Evolutionary conservation across 2,329 filamentous ascomycete genomes (phyloP), one percentile per base, ranked within the genome.

Genomic region (Cylindrodendrum hubeiense): DNA sequence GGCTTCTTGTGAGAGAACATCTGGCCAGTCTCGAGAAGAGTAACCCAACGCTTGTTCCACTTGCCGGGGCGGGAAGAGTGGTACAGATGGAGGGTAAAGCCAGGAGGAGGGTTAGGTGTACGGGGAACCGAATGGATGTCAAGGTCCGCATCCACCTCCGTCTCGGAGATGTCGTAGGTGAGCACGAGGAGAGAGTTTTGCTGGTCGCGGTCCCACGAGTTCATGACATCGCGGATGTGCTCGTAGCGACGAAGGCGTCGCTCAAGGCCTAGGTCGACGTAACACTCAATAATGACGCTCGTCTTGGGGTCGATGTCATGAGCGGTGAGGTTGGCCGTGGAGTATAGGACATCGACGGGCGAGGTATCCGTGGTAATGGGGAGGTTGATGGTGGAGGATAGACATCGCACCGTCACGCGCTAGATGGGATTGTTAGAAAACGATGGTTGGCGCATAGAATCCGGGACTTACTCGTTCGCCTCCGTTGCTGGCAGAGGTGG

Each of bases 11-110:
- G 87, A 26, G 90, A 84, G 49, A 85, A 80, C 28, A 91, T 82
- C 77, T 97, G 94, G 0, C 95, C 95, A 60, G 91, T 92, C 9
- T 84, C 83, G 5, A 91, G 85, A 30, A 98, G 81, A 0, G 90
- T 94, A 55, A 98, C 84, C 79, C 87, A 94, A 41, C 93, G 89
- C 80, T 97, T 97, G 71, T 90, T 90, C 96, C 95, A 98, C 77
- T 94, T 96, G 17, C 93, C 92, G 0, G 91, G 90, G 50, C 89
- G 90, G 46, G 94, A 91, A 0, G 93, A 96, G 79, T 97, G 91
- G 73, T 95, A 91, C 69, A 98, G 84, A 61, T 91, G 86, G 60
- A 95, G 87, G 15, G 88, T 88, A 62, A 90, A 88, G 44, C 91
- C 91, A 1, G 80, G 77, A 0, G 94, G 93, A 47, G 89, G 85